Base-by-base conservation (phyloP, 805 yeast genomes). In the Jamesozyma piceae region DNA sequence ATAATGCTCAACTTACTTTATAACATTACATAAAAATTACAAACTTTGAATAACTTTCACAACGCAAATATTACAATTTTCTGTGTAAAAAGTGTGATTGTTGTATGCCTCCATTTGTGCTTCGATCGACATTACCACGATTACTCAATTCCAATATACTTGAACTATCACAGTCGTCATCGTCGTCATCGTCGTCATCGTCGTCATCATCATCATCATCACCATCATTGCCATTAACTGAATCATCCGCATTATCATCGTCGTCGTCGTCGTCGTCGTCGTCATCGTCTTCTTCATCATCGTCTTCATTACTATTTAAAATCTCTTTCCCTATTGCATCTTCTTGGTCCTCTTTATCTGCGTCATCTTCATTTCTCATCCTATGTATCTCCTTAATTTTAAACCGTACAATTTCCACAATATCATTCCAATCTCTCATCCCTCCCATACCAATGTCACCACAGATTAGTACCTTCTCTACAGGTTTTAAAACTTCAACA, bases 391-490 rank as follows among this genome's bases (percentile, higher is more conserved):
- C 64, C 8, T 50, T 49, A 43, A 69, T 55, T 51, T 65, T 65
- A 47, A 60, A 60, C 30, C 67, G 62, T 46, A 74, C 44, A 19
- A 76, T 73, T 53, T 81, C 86, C 8, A 82, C 90, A 46, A 84
- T 77, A 54, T 82, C 92, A 55, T 78, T 78, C 82, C 87, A 83
- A 55, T 83, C 92, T 71, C 87, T 74, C 94, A 84, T 84, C 27
- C 94, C 94, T 35, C 94, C 94, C 92, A 84, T 82, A 13, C 92
- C 92, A 48, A 84, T 82, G 57, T 84, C 94, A 53, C 94, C 94
- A 66, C 87, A 83, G 17, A 64, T 82, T 66, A 67, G 71, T 49
- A 84, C 88, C 57, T 84, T 84, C 52, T 84, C 94, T 19, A 82
- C 86, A 0, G 94, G 94, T 55, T 77, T 81, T 55, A 84, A 64